A percentile compares a stretch with the other conserved stretches of the same genome.
Conservation (phyloP, 441 rosid species). For the Populus tomentosa region DNA sequence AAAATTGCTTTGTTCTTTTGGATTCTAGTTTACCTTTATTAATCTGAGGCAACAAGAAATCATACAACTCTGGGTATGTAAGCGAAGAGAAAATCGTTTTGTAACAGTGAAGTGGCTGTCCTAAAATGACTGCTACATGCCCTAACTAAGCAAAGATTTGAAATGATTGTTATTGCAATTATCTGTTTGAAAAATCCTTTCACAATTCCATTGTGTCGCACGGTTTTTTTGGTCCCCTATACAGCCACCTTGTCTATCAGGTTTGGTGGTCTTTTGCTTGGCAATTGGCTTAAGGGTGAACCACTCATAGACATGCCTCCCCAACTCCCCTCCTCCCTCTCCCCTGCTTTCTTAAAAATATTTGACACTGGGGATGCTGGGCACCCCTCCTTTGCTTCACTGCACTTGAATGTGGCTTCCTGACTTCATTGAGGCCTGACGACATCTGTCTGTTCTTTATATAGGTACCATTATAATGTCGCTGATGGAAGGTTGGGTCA, state of each 20-base stretch:
- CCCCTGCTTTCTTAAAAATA: background rate
- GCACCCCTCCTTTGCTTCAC: background rate
- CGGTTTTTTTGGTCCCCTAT: background rate
- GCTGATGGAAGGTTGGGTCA: constrained; percentile 91
- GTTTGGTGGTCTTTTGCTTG: background rate
- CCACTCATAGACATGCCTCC: background rate
- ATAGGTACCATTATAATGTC: no score
- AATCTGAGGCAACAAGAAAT: background rate
- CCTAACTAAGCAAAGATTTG: background rate
- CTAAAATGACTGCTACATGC: background rate
- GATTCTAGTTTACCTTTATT: background rate
- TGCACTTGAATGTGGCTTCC: background rate
- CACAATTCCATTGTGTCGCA: background rate
- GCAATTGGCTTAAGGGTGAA: background rate
- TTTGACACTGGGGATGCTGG: background rate
- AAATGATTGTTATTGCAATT: background rate
- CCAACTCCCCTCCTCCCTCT: background rate
- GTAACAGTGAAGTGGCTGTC: background rate
- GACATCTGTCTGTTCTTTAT: no score
- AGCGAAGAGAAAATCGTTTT: background rate
- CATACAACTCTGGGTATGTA: background rate
- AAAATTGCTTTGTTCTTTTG: background rate
- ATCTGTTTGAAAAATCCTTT: background rate
- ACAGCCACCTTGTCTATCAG: background rate
- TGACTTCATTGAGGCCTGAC: no score